Percentiles rank a stretch among this genome's conserved stretches.
These are phyloP conservation scores for Neurospora sp. DNA, from an alignment of 495 filamentous ascomycete species.

Conservation along the genomic window DNA sequence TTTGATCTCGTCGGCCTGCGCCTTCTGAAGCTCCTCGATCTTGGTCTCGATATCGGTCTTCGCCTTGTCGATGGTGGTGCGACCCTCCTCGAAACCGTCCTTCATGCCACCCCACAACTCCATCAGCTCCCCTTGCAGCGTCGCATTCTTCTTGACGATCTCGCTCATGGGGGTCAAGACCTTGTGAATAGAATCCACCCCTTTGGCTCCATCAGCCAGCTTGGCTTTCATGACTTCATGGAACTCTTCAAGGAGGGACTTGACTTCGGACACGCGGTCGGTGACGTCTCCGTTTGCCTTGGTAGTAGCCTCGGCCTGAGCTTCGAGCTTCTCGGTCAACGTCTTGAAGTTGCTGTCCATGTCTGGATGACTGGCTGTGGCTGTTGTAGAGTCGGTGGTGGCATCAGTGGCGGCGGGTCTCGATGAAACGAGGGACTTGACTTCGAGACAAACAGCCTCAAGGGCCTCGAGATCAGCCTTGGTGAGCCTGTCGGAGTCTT, in stretches of 20 bases:
- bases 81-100: constrained; percentile 69
- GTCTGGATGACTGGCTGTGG: constrained; percentile 26
- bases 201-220: constrained; percentile 40
- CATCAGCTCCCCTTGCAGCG: constrained; percentile 53
- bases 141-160: constrained; percentile 46
- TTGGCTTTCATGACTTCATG: constrained; percentile 35
- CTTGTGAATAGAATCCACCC: constrained; percentile 41
- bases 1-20: constrained; percentile 57
- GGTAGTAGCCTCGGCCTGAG: constrained; percentile 56
- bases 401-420: not conserved
- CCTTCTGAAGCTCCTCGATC: constrained; percentile 63
- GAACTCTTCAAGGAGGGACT: constrained; percentile 41
- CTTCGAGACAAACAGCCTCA: constrained; percentile 66
- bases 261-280: constrained; percentile 42
- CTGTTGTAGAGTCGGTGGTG: not conserved
- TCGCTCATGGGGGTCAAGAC: constrained; percentile 53
- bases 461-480: constrained; percentile 73
- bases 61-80: constrained; percentile 53
- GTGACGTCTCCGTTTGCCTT: constrained; percentile 37
- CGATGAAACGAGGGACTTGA: constrained; percentile 55
- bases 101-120: constrained; percentile 72
- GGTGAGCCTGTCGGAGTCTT: constrained; percentile 54
- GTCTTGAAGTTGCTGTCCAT: constrained; percentile 66
- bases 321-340: constrained; percentile 54
- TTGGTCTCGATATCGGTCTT: constrained; percentile 62